phyloP scores from a whole-genome alignment of 177 flowering plant genomes.

The Vitis hybrid region DNA sequence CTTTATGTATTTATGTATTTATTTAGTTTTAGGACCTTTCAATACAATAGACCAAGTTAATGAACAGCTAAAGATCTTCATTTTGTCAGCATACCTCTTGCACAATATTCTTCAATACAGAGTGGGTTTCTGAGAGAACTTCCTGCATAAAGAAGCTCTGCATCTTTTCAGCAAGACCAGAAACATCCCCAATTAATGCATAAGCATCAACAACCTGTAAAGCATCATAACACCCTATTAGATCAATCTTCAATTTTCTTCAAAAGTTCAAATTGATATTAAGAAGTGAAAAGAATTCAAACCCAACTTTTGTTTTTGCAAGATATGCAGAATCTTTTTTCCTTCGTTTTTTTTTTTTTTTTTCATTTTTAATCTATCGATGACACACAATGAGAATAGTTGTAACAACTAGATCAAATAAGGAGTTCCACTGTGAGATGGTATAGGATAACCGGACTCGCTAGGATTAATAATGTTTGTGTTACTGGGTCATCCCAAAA shows the following conservation, averaged over 20 bases:
- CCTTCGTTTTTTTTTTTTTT: too few species aligned
- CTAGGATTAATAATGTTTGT: too few species aligned
- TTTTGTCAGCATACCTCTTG: slow-evolving; percentile 53
- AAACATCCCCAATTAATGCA: slow-evolving; percentile 88
- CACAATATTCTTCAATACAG: slow-evolving; percentile 60
- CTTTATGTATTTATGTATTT: neutral
- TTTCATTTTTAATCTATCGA: too few species aligned
- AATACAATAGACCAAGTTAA: too few species aligned
- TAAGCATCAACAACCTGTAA: slow-evolving; percentile 94
- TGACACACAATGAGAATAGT: too few species aligned
- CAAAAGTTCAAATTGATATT: neutral
- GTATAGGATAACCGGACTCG: too few species aligned
- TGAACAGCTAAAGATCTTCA: neutral
- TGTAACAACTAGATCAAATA: too few species aligned
- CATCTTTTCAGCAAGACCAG: slow-evolving; percentile 96
- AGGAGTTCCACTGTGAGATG: too few species aligned
- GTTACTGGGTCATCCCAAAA: too few species aligned
- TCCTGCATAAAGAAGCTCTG: slow-evolving; percentile 98
- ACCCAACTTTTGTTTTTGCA: too few species aligned
- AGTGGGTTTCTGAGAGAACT: slow-evolving; percentile 87
- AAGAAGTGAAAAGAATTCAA: too few species aligned
- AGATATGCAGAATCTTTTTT: too few species aligned
- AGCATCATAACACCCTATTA: slow-evolving; percentile 8
- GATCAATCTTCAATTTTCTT: neutral
- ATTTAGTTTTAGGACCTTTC: neutral